Conservation (phyloP, 129 eudicot species). For the Artemisia tridentata region DNA sequence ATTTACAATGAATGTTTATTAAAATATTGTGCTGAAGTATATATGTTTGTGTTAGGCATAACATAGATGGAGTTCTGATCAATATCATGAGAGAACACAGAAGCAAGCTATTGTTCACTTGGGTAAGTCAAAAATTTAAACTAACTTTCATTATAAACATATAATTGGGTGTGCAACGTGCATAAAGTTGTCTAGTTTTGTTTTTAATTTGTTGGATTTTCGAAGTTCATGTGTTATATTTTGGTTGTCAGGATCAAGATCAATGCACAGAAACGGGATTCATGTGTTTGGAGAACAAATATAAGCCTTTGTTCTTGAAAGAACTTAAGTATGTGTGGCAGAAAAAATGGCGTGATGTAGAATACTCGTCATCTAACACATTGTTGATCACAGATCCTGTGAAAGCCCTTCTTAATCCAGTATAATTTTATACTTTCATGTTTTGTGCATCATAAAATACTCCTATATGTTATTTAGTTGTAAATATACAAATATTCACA, state of each 20-base stretch:
- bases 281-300: slow-evolving; percentile 34
- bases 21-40: not conserved
- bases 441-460: too few relatives aligned
- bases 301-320: slow-evolving; percentile 66
- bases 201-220: not conserved
- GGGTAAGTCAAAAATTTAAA: slow-evolving; percentile 44
- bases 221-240: not conserved
- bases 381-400: slow-evolving; percentile 37
- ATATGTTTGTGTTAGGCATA: slow-evolving; percentile 33
- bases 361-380: slow-evolving; percentile 52
- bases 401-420: slow-evolving; percentile 64
- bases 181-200: not conserved
- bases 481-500: not conserved
- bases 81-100: slow-evolving; percentile 29
- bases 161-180: too few relatives aligned
- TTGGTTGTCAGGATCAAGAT: slow-evolving; percentile 47
- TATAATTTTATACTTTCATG: slow-evolving; percentile 20
- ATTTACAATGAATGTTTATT: too few relatives aligned
- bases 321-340: slow-evolving; percentile 47
- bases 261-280: slow-evolving; percentile 44
- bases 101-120: slow-evolving; percentile 49
- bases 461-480: not conserved
- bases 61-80: slow-evolving; percentile 35
- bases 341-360: slow-evolving; percentile 15
- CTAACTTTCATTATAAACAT: not conserved